These are phyloP conservation scores for Scortechinia acanthostroma DNA, from an alignment of 2,329 filamentous ascomycete species.

Conservation along the genomic window DNA sequence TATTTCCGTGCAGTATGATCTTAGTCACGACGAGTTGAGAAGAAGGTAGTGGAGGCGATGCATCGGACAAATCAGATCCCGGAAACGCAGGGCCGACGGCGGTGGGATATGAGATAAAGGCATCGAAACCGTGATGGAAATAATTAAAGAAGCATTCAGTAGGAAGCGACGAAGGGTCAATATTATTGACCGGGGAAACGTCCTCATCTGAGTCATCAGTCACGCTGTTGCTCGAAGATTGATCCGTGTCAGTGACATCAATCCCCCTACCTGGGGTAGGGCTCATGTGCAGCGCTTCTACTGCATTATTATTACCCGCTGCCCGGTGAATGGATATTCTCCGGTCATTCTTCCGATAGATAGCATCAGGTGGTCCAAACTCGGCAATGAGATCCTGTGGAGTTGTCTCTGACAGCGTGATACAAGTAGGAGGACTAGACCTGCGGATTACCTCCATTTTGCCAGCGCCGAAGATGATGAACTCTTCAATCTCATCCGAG, in stretches of 20 bases:
- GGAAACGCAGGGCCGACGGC: conserved; percentile 55
- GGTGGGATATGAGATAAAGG: conserved; percentile 71
- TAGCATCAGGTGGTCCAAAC: conserved; percentile 85
- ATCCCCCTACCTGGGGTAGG: conserved; percentile 36
- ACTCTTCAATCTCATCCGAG: conserved; percentile 81
- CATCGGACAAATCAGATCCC: conserved; percentile 8
- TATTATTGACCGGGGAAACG: conserved; percentile 40
- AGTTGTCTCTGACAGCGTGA: conserved; percentile 77
- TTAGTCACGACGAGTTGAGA: conserved; percentile 71
- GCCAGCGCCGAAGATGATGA: conserved; percentile 73
- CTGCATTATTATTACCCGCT: conserved; percentile 38
- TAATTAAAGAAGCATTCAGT: conserved; percentile 94
- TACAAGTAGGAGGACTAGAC: conserved; percentile 59
- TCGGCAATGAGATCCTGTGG: conserved; percentile 87
- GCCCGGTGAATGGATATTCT: conserved; percentile 77
- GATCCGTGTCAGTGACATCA: conserved; percentile 65
- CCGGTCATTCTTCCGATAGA: conserved; percentile 85
- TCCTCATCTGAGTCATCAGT: conserved; percentile 61
- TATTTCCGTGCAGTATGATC: conserved; percentile 86
- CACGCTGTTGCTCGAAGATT: conserved; percentile 65
- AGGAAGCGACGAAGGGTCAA: conserved; percentile 35
- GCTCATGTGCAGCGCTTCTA: conserved; percentile 34
- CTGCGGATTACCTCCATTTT: conserved; percentile 70
- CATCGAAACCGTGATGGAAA: conserved; percentile 89
- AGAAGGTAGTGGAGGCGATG: conserved; percentile 11